These are phyloP conservation scores for Podila horticola DNA, from an alignment of 192 early-diverging fungal genomes.

Conservation along the genomic window DNA sequence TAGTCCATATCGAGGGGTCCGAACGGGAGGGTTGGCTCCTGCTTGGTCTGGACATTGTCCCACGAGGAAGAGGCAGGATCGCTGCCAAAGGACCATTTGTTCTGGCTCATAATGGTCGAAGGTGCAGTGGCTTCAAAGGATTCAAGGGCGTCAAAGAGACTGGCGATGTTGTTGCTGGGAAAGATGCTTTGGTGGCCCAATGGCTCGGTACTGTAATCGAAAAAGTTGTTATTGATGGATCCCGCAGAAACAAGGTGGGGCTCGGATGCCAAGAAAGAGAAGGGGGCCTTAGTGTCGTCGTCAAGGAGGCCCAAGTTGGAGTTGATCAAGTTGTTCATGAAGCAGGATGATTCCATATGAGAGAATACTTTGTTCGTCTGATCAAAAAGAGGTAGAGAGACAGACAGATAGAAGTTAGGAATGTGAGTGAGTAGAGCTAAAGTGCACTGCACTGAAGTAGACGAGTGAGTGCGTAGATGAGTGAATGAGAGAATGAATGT, in stretches of 20 bases:
- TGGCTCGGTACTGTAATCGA: slow-evolving; percentile 5
- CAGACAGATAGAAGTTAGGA: too few species aligned
- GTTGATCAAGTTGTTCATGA: not conserved
- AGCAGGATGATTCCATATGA: not conserved
- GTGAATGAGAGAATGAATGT: too few species aligned
- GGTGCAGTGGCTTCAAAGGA: not conserved
- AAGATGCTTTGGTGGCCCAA: slow-evolving; percentile 2
- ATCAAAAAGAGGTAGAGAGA: not conserved
- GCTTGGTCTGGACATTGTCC: slow-evolving; percentile 19
- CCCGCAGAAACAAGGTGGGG: slow-evolving; percentile 8
- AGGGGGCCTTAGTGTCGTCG: not conserved
- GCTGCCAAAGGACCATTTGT: not conserved
- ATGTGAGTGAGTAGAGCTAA: too few species aligned
- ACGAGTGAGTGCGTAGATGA: too few species aligned
- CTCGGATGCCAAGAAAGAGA: slow-evolving; percentile 6
- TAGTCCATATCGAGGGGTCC: slow-evolving; percentile 12
- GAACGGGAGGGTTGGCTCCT: not conserved
- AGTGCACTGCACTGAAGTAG: too few species aligned
- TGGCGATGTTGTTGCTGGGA: slow-evolving; percentile 23
- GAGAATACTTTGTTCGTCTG: not conserved
- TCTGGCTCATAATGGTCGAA: not conserved
- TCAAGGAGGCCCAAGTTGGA: slow-evolving; percentile 16
- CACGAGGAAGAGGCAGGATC: slow-evolving; percentile 10
- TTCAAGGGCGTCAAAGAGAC: slow-evolving; percentile 4
- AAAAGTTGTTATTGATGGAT: not conserved